These are phyloP conservation scores for Trichoderma sp. DNA, from an alignment of 2,329 filamentous ascomycete species.

Conservation along the genomic window DNA sequence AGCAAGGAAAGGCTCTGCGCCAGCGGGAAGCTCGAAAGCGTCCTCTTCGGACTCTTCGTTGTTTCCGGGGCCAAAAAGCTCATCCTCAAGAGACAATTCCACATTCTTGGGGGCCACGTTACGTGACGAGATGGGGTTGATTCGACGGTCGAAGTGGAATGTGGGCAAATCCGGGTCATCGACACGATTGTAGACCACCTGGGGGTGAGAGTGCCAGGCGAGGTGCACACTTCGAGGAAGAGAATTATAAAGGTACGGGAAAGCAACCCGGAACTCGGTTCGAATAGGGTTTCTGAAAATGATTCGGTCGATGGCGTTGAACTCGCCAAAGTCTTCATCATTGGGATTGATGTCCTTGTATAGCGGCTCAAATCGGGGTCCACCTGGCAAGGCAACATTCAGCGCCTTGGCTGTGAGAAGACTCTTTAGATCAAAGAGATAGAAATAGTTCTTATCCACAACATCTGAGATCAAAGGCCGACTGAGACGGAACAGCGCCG, in stretches of 20 bases:
- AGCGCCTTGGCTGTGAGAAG: slow-evolving; percentile 95
- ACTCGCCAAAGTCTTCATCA: slow-evolving; percentile 98
- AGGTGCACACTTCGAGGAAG: slow-evolving; percentile 90
- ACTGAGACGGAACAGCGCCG: slow-evolving; percentile 87
- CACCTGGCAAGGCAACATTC: slow-evolving; percentile 96
- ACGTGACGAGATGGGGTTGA: slow-evolving; percentile 95
- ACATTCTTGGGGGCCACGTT: slow-evolving; percentile 93
- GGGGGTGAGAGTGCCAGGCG: slow-evolving; percentile 90
- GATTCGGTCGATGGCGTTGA: slow-evolving; percentile 98
- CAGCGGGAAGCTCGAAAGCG: slow-evolving; percentile 76
- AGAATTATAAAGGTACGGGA: slow-evolving; percentile 94
- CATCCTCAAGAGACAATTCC: slow-evolving; percentile 87
- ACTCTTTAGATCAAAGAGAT: slow-evolving; percentile 93
- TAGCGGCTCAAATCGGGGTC: slow-evolving; percentile 90
- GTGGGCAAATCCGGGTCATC: slow-evolving; percentile 88
- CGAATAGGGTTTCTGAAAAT: slow-evolving; percentile 95
- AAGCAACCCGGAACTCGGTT: slow-evolving; percentile 93
- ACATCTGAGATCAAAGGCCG: slow-evolving; percentile 87
- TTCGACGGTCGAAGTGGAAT: slow-evolving; percentile 96
- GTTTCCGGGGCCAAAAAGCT: slow-evolving; percentile 80
- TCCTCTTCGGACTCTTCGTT: slow-evolving; percentile 74
- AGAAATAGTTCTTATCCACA: slow-evolving; percentile 95
- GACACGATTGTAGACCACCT: slow-evolving; percentile 83
- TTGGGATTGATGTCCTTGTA: slow-evolving; percentile 99
- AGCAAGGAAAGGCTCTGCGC: slow-evolving; percentile 81